These are phyloP conservation scores for Fusarium equiseti DNA, from an alignment of 2,329 filamentous ascomycete genomes.

Conservation along the genomic window DNA sequence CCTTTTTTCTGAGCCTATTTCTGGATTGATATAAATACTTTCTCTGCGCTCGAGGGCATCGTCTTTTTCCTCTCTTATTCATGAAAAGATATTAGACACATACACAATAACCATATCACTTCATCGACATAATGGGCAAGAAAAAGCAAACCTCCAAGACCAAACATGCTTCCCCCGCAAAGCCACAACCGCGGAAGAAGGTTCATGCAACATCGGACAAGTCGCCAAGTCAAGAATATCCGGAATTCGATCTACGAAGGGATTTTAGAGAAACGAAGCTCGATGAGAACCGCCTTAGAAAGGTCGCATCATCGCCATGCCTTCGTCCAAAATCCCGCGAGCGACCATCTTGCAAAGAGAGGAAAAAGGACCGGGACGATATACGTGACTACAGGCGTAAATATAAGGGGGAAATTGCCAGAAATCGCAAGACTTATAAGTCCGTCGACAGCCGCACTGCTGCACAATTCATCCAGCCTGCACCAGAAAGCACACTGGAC, in stretches of 20 bases:
- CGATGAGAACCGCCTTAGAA: background rate
- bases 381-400: background rate
- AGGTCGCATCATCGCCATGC: background rate
- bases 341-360: background rate
- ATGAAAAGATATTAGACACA: background rate
- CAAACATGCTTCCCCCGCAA: background rate
- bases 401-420: background rate
- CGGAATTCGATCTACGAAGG: background rate
- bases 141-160: background rate
- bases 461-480: background rate
- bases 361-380: background rate
- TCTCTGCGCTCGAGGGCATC: background rate
- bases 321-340: background rate
- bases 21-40: background rate
- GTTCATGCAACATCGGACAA: background rate
- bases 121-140: background rate
- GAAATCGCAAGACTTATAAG: background rate
- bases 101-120: background rate
- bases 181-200: background rate
- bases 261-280: background rate
- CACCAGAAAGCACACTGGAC: background rate
- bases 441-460: background rate
- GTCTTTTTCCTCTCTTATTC: background rate
- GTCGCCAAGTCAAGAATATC: background rate
- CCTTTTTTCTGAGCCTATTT: background rate